These are phyloP conservation scores for Mucor sp. DNA, from an alignment of 371 early-diverging fungal species.

Conservation along the genomic window DNA sequence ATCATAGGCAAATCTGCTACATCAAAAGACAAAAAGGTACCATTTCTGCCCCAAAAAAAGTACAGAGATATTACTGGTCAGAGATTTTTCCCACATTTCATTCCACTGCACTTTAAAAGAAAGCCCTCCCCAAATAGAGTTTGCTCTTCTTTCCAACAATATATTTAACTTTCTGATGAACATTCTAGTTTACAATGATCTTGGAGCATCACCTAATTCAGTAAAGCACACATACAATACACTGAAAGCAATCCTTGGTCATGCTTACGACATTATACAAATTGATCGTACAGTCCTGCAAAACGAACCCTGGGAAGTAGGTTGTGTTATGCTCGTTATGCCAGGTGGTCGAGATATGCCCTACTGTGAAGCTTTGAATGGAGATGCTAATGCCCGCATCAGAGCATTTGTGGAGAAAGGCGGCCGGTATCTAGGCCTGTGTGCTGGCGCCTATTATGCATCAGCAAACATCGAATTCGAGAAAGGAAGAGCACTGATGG, in stretches of 20 bases:
- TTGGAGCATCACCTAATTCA: conserved; percentile 73
- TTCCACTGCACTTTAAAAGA: background rate
- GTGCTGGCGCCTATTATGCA: conserved; percentile 93
- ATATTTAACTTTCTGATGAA: conserved; percentile 56
- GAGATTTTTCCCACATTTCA: background rate
- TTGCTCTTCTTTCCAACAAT: background rate
- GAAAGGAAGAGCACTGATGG: conserved; percentile 52
- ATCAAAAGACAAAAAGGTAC: too few relatives aligned
- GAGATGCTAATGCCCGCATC: conserved; percentile 64
- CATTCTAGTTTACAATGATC: conserved; percentile 82
- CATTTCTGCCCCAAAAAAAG: background rate
- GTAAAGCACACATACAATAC: conserved; percentile 66
- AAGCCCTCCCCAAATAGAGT: background rate
- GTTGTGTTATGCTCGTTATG: conserved; percentile 81
- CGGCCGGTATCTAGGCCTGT: conserved; percentile 90
- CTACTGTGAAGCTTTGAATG: conserved; percentile 70
- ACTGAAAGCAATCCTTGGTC: conserved; percentile 70
- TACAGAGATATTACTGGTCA: background rate
- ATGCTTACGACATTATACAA: conserved; percentile 82
- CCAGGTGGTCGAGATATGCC: conserved; percentile 92
- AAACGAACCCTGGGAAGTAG: conserved; percentile 85
- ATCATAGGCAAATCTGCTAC: too few relatives aligned
- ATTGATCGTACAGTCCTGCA: conserved; percentile 73
- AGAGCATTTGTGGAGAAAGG: conserved; percentile 72
- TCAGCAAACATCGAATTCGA: conserved; percentile 78